A percentile compares a stretch with the other conserved stretches of the same genome.
Conservation (phyloP, 1,284 basidiomycete genomes). For the Cryptococcus sp. region DNA sequence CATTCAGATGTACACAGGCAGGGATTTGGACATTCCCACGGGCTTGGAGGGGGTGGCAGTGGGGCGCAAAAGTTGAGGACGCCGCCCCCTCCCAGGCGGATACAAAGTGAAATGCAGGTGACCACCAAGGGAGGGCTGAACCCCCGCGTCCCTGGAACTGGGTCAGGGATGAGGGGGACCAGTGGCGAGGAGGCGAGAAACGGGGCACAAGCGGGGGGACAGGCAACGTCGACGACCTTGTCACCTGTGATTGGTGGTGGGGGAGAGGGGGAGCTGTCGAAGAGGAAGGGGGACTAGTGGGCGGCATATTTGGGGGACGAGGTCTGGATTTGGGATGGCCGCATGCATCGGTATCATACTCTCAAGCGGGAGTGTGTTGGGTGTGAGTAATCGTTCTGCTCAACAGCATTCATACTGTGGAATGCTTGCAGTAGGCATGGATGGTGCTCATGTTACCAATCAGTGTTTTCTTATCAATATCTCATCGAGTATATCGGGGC, state of each 20-base stretch:
- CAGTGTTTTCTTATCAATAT: too few relatives aligned
- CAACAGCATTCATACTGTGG: too few relatives aligned
- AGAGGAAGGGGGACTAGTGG: conserved; percentile 1
- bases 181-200: neutral
- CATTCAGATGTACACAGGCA: conserved; percentile 8
- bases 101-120: conserved; percentile 27
- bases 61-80: conserved; percentile 9
- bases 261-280: neutral
- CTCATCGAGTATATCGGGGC: too few relatives aligned
- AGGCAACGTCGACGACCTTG: neutral
- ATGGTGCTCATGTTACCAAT: too few relatives aligned
- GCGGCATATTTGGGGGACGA: neutral
- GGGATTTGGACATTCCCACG: neutral
- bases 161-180: neutral
- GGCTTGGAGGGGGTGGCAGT: neutral
- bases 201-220: neutral
- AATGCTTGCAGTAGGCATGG: too few relatives aligned
- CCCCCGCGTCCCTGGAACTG: conserved; percentile 2
- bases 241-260: neutral
- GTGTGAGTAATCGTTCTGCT: too few relatives aligned
- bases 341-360: neutral
- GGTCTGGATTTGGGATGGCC: too few relatives aligned
- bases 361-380: too few relatives aligned
- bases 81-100: conserved; percentile 30
- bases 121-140: neutral